Conservation (phyloP, 73 alveolate species). For the Uronychia binucleata region DNA sequence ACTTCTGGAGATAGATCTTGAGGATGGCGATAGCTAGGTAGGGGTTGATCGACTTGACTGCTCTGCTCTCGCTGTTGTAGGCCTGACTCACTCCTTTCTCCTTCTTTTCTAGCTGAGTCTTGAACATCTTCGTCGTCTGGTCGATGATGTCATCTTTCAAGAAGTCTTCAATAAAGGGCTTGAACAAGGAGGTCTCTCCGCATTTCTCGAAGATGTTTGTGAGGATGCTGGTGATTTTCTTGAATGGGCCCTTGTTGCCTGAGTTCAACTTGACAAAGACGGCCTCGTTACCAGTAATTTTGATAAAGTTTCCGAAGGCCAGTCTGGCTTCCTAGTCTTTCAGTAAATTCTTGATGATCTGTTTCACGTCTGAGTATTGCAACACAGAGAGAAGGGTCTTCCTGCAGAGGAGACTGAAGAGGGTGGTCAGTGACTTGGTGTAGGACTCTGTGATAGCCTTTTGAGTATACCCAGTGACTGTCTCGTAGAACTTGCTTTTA, state of each 20-base stretch:
- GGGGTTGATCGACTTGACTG: background rate
- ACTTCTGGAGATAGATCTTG: background rate
- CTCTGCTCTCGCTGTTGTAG: conserved; percentile 36
- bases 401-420: background rate
- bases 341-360: background rate
- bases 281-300: conserved; percentile 20
- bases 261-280: conserved; percentile 6
- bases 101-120: conserved; percentile 1
- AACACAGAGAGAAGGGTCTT: conserved; percentile 17
- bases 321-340: background rate
- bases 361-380: conserved; percentile 1
- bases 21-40: background rate
- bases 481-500: background rate
- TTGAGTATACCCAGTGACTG: background rate
- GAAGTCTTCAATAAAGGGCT: conserved; percentile 27
- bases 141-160: conserved; percentile 40
- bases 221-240: background rate
- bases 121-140: background rate
- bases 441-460: conserved; percentile 3
- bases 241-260: conserved; percentile 4
- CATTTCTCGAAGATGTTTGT: conserved; percentile 1
- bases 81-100: conserved; percentile 24
- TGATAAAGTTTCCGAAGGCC: conserved; percentile 9
- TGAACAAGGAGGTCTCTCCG: conserved; percentile 1
- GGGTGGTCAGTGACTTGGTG: background rate